phyloP scores from a whole-genome alignment of 2,329 filamentous ascomycete genomes.

The Sclerotinia nivalis region DNA sequence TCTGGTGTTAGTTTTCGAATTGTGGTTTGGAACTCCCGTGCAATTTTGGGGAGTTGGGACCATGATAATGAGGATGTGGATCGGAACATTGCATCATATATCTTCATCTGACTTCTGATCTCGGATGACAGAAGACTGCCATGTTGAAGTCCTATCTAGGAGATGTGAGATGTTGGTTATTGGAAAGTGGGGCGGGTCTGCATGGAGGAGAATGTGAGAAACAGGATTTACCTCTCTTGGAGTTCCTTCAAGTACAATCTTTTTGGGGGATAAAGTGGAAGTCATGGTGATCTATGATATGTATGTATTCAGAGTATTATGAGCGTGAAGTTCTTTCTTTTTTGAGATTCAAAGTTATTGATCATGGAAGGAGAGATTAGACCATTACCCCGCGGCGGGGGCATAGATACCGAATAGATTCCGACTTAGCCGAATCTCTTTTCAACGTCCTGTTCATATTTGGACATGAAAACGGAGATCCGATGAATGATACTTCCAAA shows the following conservation, averaged over 20 bases:
- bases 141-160: constrained; percentile 16
- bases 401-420: neutral
- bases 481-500: neutral
- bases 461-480: neutral
- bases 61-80: neutral
- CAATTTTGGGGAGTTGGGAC: neutral
- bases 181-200: neutral
- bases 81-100: constrained; percentile 10
- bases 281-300: neutral
- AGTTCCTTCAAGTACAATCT: neutral
- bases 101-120: neutral
- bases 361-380: neutral
- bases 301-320: neutral
- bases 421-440: constrained; percentile 1
- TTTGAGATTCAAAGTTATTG: neutral
- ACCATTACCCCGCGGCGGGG: neutral
- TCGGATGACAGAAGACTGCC: constrained; percentile 2
- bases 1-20: constrained; percentile 5
- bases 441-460: neutral
- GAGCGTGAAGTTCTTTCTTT: too few relatives aligned
- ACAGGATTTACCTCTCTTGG: neutral
- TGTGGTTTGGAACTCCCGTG: neutral
- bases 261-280: neutral
- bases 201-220: too few relatives aligned
- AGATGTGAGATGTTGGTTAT: neutral